Base-by-base conservation (phyloP, 1,284 basidiomycete genomes). In the Moesziomyces antarcticus region DNA sequence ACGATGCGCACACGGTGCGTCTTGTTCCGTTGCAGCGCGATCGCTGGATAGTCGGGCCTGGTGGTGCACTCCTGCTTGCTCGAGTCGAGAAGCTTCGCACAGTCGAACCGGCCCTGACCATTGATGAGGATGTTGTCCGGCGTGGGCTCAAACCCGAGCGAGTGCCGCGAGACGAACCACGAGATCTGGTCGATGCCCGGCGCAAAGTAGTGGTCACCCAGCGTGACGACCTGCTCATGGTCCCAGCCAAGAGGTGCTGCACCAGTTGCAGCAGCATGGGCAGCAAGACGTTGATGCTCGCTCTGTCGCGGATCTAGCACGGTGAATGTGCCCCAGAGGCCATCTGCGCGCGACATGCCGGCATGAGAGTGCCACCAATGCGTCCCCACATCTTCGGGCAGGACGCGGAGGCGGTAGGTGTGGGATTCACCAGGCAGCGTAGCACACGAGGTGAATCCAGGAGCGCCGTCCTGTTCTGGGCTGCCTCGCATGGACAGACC, bases 1-100 rank as follows among this genome's bases (percentile, higher is more conserved):
- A 89, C 85, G 22, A 89, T 72, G 7, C 89, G 86, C 75, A 89
- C 85, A 4, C 89, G 86, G 75, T 88, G 87, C 14, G 86, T 83
- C 58, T 83, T 81, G 56, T 76, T 66, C 27, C 78, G 65, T 13
- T 66, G 52, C 20, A 83, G 59, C 73, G 27, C 5, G n/a, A 60
- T 52, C 21, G 24, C 21, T 18, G 37, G 37, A 30, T 42, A 57
- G 30, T 21, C 35, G 47, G n/a, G 27, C 51, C 45, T 53, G 47
- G 27, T 53, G 27, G 22, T 45, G 47, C 14, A 30, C 37, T 25
- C 25, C 7, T 59, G 25, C 16, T 44, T 43, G 30, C 37, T 37
- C 63, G 33, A 67, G 40, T 52, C 40, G 21, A 54, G 73, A 1
- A 33, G 30, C 30, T 33, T 33, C 1, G 30, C 4, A 4, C 80